These are phyloP conservation scores for Blastobotrys buckinghamii DNA, from an alignment of 1,139 yeast genomes.

Conservation along the genomic window DNA sequence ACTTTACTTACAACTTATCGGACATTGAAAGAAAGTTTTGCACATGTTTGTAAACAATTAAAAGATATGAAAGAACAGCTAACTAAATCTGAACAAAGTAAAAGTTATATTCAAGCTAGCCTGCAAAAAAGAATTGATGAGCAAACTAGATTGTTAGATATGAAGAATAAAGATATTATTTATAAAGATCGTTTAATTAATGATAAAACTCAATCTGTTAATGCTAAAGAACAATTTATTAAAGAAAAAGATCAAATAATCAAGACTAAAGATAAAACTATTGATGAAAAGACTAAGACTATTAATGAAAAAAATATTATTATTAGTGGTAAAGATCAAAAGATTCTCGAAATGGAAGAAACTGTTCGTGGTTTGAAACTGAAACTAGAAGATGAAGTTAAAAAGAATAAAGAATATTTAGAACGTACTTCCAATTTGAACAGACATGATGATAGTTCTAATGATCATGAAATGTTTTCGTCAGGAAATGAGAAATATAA, in stretches of 20 bases:
- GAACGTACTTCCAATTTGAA: too few relatives aligned
- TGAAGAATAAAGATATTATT: not conserved
- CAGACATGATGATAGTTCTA: too few relatives aligned
- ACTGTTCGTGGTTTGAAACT: not conserved
- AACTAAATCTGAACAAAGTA: slow-evolving; percentile 3
- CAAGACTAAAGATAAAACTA: not conserved
- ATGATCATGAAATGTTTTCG: too few relatives aligned
- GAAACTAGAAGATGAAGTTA: not conserved
- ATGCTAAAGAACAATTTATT: not conserved
- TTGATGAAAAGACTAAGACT: not conserved
- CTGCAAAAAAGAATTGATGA: not conserved
- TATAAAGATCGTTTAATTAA: not conserved
- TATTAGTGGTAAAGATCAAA: not conserved
- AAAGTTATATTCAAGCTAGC: not conserved
- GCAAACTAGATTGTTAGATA: not conserved
- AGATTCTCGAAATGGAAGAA: not conserved
- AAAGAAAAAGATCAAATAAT: not conserved
- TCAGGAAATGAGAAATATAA: too few relatives aligned
- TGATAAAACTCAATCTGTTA: not conserved
- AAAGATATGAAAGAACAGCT: slow-evolving; percentile 12
- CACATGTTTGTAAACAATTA: slow-evolving; percentile 16
- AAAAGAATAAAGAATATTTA: too few relatives aligned
- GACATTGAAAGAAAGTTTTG: slow-evolving; percentile 16
- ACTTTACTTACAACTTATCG: slow-evolving; percentile 17
- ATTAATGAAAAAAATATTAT: not conserved